These are phyloP conservation scores for Syzygium malaccense DNA, from an alignment of 441 rosid species.

Conservation along the genomic window DNA sequence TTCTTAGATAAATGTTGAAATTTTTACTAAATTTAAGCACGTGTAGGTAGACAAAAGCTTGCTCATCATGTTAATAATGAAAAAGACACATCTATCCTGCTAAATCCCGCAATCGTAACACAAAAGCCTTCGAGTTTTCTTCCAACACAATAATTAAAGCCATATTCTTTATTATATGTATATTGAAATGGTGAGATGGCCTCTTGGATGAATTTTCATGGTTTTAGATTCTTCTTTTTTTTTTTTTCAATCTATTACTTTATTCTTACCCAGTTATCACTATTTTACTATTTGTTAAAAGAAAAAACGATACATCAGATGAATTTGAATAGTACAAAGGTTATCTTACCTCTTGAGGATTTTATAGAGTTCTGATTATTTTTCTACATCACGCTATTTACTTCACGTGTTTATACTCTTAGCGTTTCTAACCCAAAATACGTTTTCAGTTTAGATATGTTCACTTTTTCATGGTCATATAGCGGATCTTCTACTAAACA, in stretches of 20 bases:
- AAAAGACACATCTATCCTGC: not conserved
- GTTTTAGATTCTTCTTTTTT: not conserved
- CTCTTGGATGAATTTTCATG: not conserved
- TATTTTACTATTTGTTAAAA: no score
- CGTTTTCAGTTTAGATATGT: no score
- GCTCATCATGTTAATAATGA: not conserved
- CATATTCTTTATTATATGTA: not conserved
- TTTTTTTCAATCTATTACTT: not conserved
- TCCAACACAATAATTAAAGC: not conserved
- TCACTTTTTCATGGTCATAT: no score
- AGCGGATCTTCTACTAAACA: not conserved
- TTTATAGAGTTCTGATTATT: not conserved
- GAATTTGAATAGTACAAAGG: not conserved
- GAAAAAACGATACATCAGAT: not conserved
- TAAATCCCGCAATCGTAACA: not conserved
- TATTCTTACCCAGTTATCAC: not conserved
- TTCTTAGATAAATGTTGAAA: not conserved
- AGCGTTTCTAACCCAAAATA: not conserved
- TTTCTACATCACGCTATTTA: not conserved
- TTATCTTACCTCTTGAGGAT: not conserved
- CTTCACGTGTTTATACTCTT: not conserved
- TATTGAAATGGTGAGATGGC: not conserved
- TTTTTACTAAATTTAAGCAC: not conserved
- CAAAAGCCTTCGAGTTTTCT: not conserved
- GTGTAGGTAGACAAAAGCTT: not conserved